phyloP scores from a whole-genome alignment of 1,284 basidiomycete species.

The Sporisorium graminicola region DNA sequence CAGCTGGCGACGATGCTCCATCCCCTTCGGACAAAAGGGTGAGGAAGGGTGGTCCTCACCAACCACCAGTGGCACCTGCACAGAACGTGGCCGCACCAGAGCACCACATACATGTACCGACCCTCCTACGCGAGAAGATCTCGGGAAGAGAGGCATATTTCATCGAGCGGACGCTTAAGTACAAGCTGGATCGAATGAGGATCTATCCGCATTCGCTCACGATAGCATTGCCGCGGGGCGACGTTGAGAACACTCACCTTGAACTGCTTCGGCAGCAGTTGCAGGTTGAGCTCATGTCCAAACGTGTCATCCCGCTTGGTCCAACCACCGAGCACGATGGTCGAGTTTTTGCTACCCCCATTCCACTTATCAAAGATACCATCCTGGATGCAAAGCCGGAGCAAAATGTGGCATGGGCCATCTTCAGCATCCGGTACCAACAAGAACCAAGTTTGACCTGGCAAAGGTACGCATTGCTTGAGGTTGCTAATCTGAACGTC shows the following conservation, averaged over 20 bases:
- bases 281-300: slow-evolving; percentile 2
- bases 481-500: not conserved
- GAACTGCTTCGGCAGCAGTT: slow-evolving; percentile 7
- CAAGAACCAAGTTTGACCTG: not conserved
- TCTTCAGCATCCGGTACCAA: not conserved
- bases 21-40: not conserved
- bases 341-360: slow-evolving; percentile 16
- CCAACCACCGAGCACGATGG: slow-evolving; percentile 1
- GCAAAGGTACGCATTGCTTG: slow-evolving; percentile 12
- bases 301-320: not conserved
- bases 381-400: not conserved
- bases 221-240: not conserved
- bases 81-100: not conserved
- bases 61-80: too few relatives aligned
- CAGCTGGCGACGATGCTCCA: not conserved
- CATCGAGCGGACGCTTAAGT: slow-evolving; percentile 1
- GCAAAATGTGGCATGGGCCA: slow-evolving; percentile 9
- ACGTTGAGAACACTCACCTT: slow-evolving; percentile 2
- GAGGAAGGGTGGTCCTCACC: not conserved
- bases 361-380: not conserved
- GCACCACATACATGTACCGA: not conserved
- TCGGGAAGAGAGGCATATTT: slow-evolving; percentile 2
- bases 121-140: not conserved
- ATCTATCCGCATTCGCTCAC: not conserved
- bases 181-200: slow-evolving; percentile 4